Base-by-base conservation (phyloP, 2,329 filamentous ascomycete genomes). In the Microdochium nivale region DNA sequence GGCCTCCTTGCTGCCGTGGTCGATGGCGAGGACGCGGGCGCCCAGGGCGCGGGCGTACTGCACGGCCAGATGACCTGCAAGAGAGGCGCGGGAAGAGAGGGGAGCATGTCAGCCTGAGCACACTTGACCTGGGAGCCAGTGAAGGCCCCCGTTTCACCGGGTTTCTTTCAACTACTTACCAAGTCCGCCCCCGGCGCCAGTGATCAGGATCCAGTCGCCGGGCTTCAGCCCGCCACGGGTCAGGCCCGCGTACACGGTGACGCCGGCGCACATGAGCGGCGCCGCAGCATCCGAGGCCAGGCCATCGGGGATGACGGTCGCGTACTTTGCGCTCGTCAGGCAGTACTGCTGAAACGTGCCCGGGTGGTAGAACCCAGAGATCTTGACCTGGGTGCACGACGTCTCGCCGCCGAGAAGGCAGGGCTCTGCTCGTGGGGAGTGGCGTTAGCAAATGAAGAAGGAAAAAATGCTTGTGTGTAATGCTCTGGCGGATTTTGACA, bases 211-310 rank as follows among this genome's bases (percentile, higher is more conserved):
- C 59, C 59, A 63, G 30, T 64, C 55, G 3, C 62, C 61, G 8
- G 56, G 54, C 43, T 25, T 25, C 9, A 25, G 9, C 4, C 43
- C 43, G 21, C 21, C 43, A 19, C 43, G 43, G 21, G 21, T 71
- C 52, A 87, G 61, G 0, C 84, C 83, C 8, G 72, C 71, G 60
- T 75, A 88, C 9, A 82, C 72, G 0, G 83, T 88, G 33, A 87
- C 74, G 10, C 85, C 84, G 21, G 76, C 84, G 60, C 84, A 87
- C 47, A 88, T 71, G 74, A 87, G 79, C 2, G 84, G 83, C n/a
- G 83, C 71, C 16, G 64, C 67, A 8, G 62, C 59, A 35, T 58
- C 57, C 10, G 73, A 51, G 21, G 43, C 9, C 43, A 24, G 11
- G 2, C 58, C 60, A 10, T 69, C 65, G 4, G 70, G 70, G 37